phyloP scores from a whole-genome alignment of 2,329 filamentous ascomycete species.

The Dryadomyces sulphureus region DNA sequence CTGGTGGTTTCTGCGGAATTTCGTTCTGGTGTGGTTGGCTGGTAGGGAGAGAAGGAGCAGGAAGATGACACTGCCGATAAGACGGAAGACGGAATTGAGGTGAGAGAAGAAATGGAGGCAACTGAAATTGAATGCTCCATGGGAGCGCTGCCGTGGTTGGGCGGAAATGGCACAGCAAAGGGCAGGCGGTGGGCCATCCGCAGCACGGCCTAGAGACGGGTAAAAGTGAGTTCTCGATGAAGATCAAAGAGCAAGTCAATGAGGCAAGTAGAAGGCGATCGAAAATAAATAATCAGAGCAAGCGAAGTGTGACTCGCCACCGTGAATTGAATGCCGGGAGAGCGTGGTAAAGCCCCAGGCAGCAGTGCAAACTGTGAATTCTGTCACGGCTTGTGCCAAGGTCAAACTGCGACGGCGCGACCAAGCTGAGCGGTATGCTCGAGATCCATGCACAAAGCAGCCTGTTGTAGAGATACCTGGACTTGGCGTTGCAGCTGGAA shows the following conservation, averaged over 20 bases:
- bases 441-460: background rate
- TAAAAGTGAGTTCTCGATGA: background rate
- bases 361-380: slow-evolving; percentile 5
- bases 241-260: background rate
- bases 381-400: slow-evolving; percentile 4
- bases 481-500: background rate
- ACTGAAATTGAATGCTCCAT: slow-evolving; percentile 10
- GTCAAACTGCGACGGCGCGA: background rate
- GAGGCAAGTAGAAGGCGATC: background rate
- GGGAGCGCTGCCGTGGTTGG: slow-evolving; percentile 2
- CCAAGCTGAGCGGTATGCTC: background rate
- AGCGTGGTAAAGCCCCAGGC: slow-evolving; percentile 9
- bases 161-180: background rate
- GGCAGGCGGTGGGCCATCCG: background rate
- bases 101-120: slow-evolving; percentile 3
- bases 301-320: background rate
- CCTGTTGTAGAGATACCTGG: background rate
- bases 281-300: background rate
- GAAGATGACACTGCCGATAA: background rate
- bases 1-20: background rate
- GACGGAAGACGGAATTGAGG: background rate
- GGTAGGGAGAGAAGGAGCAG: background rate
- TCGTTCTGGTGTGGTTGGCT: slow-evolving; percentile 2
- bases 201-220: background rate
- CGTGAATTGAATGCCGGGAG: background rate